Base-by-base conservation (phyloP, 1,284 basidiomycete species). In the Rhodotorula mucilaginosa region DNA sequence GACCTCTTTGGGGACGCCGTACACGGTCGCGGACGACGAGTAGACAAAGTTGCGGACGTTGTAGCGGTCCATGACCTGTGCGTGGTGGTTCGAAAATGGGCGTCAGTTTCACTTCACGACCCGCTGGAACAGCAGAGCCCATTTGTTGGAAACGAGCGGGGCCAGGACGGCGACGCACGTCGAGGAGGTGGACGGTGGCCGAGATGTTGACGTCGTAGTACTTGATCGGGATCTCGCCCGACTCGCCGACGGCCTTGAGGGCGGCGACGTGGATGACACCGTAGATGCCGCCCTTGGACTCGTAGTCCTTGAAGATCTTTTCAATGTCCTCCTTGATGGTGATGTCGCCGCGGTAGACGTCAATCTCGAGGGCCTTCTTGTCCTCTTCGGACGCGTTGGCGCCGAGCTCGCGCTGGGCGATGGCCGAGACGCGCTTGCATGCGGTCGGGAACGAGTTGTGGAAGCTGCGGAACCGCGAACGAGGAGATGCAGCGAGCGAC, bases 11-110 rank as follows among this genome's bases (percentile, higher is more conserved):
- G 97, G 97, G 4, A 89, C 94, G 71, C 97, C 97, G 81, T 99
- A 99, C 49, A 99, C 97, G n/a, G 97, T 99, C 2, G 97, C 97
- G 34, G 93, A 97, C 18, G 95, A 97, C 2, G 94, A 97, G 84
- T 98, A 99, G 73, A 99, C 95, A 74, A 99, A 85, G 71, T 92
- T 87, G 72, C 87, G 86, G 83, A 90, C 92, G 70, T 89, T 88
- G 81, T 89, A 91, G 73, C 91, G 89, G 68, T 86, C 85, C 94
- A 97, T 97, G 75, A 87, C 84, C 84, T 93, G 88, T 61, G 3
- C 16, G 34, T 34, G 34, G 34, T 34, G 5, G 34, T 34, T 7
- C 34, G 34, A 34, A 7, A 7, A 34, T 34, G 5, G 34, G 34
- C 34, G 7, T 34, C 34, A 34, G 34, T 34, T 34, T 34, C 34